Evolutionary conservation across 106 monocot species (phyloP).

Genomic region (Allium sativum): DNA sequence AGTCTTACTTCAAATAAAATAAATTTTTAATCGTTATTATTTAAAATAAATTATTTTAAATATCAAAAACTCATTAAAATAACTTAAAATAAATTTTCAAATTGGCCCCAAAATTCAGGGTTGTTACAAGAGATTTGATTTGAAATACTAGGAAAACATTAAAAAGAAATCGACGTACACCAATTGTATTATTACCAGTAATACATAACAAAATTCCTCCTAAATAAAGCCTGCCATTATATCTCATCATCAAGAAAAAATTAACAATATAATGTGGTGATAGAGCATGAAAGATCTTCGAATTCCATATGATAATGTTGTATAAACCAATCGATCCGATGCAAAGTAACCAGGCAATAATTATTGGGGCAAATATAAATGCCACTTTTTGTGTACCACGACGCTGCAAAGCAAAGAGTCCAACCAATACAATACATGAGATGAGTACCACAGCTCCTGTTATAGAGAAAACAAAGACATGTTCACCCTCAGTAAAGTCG

Average conservation of each 20-base stretch:
- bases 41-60: too few species aligned
- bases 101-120: too few species aligned
- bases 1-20: too few species aligned
- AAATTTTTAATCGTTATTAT: too few species aligned
- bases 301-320: conserved; percentile 76
- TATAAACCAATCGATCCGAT: conserved; percentile 69
- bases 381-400: conserved; percentile 79
- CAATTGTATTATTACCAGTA: too few species aligned
- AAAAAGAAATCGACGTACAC: too few species aligned
- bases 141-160: neutral
- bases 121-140: too few species aligned
- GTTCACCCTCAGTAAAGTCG: too few species aligned
- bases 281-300: conserved; percentile 46
- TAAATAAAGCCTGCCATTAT: conserved; percentile 78
- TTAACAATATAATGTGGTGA: conserved; percentile 71
- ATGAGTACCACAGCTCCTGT: conserved; percentile 63
- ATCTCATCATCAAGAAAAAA: conserved; percentile 54
- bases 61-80: too few species aligned
- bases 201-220: conserved; percentile 74
- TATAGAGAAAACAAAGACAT: conserved; percentile 5
- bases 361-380: conserved; percentile 82
- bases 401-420: conserved; percentile 87
- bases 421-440: conserved; percentile 69
- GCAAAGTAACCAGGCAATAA: conserved; percentile 65
- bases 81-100: too few species aligned